Evolutionary conservation across 495 filamentous ascomycete genomes (phyloP), one percentile per base, ranked within the genome.

Genomic region (Lindgomyces ingoldianus): DNA sequence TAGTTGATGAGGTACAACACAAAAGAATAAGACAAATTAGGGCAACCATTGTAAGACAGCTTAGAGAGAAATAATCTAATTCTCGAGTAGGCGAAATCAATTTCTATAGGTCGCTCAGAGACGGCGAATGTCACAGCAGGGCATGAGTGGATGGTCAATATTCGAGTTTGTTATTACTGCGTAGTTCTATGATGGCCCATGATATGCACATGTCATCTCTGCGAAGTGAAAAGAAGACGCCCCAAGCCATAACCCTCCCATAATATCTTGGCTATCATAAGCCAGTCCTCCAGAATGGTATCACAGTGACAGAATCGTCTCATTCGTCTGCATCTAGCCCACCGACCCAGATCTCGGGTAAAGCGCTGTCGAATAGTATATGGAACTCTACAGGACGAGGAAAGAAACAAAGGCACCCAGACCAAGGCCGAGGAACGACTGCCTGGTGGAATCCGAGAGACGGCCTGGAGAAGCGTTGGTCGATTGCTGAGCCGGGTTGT

Each of bases 381-480:
- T 55, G 29, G 29, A 41, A 19, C 4, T 55, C 21, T 70, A 72
- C 44, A 72, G 47, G 11, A 60, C 33, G 1, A 72, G 49, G 68
- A 70, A 70, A 41, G 70, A 63, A 52, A 60, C 70, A 36, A 72
- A 24, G 47, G 33, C 68, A 63, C 50, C 64, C 27, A 68, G 51
- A 29, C 51, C 67, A 12, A 72, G 45, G 46, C 67, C 64, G 10
- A 70, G 21, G 45, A 65, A 24, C 9, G 62, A 64, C 14, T 61
- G 62, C 49, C 47, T 42, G 14, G 53, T 14, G 39, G 57, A 55
- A 33, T 58, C 67, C 30, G 30, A 12, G n/a, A 65, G 25, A 16
- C 25, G 30, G 27, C 65, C 62, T 21, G 67, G 57, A 4, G 70
- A 66, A 24, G 66, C 67, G 61, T 57, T 62, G 29, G 33, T 41